Conservation (phyloP, 2,329 filamentous ascomycete species). For the Aspergillus fumigatiaffinis region DNA sequence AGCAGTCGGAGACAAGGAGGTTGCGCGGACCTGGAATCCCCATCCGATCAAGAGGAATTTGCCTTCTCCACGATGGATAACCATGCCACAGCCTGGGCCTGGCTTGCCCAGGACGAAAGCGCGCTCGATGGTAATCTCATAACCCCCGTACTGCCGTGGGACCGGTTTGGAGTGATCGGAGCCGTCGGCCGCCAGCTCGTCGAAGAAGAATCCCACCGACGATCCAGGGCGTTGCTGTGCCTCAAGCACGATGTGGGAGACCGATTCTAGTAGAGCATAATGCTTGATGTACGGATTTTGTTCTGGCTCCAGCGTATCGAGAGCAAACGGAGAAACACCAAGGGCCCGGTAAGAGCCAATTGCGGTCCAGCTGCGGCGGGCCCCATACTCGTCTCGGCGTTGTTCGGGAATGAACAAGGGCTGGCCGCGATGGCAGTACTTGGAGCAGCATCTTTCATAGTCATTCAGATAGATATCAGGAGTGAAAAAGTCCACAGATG, state of each 20-base stretch:
- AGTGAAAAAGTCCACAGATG: conserved; percentile 44
- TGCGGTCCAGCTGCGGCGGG: conserved; percentile 37
- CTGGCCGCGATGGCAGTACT: conserved; percentile 42
- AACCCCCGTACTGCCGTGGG: conserved; percentile 29
- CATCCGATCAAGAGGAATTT: conserved; percentile 45
- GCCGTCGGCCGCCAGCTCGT: conserved; percentile 11
- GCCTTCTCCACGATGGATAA: conserved; percentile 37
- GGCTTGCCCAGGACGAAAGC: conserved; percentile 46
- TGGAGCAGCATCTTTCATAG: conserved; percentile 37
- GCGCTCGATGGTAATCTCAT: conserved; percentile 39
- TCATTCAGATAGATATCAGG: conserved; percentile 49
- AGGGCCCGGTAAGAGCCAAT: conserved; percentile 35
- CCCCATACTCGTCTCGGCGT: conserved; percentile 43
- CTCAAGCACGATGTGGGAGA: conserved; percentile 36
- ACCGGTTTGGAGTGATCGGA: conserved; percentile 17
- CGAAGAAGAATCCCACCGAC: conserved; percentile 41
- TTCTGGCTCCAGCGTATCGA: conserved; percentile 38
- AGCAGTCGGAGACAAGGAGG: conserved; percentile 25
- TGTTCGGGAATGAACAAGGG: conserved; percentile 49
- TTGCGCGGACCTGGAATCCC: conserved; percentile 41
- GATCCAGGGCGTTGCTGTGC: conserved; percentile 34
- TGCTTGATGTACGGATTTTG: conserved; percentile 23
- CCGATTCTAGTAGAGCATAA: conserved; percentile 38
- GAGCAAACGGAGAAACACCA: conserved; percentile 38
- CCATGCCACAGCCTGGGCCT: conserved; percentile 40